phyloP scores from a whole-genome alignment of 805 yeast species.

The Hanseniaspora occidentalis region DNA sequence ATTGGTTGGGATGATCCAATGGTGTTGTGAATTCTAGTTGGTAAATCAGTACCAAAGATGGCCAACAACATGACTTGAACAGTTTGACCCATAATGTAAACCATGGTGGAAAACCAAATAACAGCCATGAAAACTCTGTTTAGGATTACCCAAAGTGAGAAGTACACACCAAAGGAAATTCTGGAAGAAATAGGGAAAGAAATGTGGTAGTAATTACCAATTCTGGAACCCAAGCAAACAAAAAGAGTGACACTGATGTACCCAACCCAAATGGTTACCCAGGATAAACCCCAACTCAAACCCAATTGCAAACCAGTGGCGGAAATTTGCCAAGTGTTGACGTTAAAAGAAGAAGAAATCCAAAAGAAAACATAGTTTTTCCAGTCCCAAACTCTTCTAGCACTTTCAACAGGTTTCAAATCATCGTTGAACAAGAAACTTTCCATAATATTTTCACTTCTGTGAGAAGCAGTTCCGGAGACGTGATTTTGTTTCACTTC shows the following conservation, averaged over 20 bases:
- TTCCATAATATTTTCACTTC: slow-evolving; percentile 21
- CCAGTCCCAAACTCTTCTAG: slow-evolving; percentile 76
- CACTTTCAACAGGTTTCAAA: slow-evolving; percentile 63
- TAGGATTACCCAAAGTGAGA: slow-evolving; percentile 77
- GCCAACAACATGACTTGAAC: slow-evolving; percentile 67
- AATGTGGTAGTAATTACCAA: slow-evolving; percentile 73
- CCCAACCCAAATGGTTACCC: slow-evolving; percentile 85
- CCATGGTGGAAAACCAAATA: slow-evolving; percentile 83
- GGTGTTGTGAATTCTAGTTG: slow-evolving; percentile 49
- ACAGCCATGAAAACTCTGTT: slow-evolving; percentile 83
- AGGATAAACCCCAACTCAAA: slow-evolving; percentile 83
- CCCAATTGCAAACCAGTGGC: slow-evolving; percentile 75
- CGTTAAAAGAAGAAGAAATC: slow-evolving; percentile 83
- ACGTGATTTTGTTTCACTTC: slow-evolving; percentile 4
- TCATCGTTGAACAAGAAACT: slow-evolving; percentile 67
- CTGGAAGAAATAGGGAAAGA: slow-evolving; percentile 79
- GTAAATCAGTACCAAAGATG: slow-evolving; percentile 59
- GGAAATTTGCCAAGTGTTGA: slow-evolving; percentile 88
- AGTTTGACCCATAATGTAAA: slow-evolving; percentile 80
- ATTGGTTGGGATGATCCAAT: slow-evolving; percentile 41
- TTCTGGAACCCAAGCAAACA: slow-evolving; percentile 56
- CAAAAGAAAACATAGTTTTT: slow-evolving; percentile 69
- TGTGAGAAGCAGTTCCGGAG: background rate
- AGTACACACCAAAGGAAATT: slow-evolving; percentile 78
- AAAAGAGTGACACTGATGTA: slow-evolving; percentile 60